Base-by-base conservation (phyloP, 495 filamentous ascomycete genomes). In the Diplogelasinospora grovesii region DNA sequence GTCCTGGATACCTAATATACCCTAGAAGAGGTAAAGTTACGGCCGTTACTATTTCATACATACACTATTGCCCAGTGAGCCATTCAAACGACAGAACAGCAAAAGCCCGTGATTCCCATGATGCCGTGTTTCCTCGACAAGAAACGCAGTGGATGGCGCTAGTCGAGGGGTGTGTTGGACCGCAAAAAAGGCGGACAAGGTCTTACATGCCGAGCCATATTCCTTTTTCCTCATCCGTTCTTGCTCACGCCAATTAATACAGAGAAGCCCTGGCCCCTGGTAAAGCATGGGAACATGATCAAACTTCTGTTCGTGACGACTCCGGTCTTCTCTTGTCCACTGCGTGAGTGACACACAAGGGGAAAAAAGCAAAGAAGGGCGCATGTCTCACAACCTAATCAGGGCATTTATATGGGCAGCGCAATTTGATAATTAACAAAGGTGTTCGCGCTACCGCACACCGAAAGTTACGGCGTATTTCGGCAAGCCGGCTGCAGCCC, bases 91-190 rank as follows among this genome's bases (percentile, higher is more conserved):
- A n/a, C n/a, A n/a, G n/a, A n/a, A n/a, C n/a, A n/a, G n/a, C n/a
- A n/a, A n/a, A n/a, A n/a, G n/a, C n/a, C 35, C 19, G 11, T 38
- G 8, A 24, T 27, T 38, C 35, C 27, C 35, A 24, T 38, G 23
- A 38, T 38, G 33, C 22, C 18, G 7, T 19, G n/a, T 21, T 38
- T 5, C 4, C 16, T n/a, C 1, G 3, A 19, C 13, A 39, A 39
- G 25, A 39, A 27, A 39, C 37, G 37, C 25, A 29, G 37, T 13
- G 22, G 26, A 30, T 22, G 26, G 18, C 37, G 37, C 37, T 39
- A 39, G 37, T 30, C 10, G 19, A 8, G 29, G 37, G 25, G 26
- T 23, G 37, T 39, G 37, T 26, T 30, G 14, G 25, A 39, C 15
- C 37, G 22, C 15, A 5, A 11, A 20, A 14, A 15, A n/a, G 5